phyloP scores from a whole-genome alignment of 306 rosid genomes.

The Astragalus glycyphyllos region DNA sequence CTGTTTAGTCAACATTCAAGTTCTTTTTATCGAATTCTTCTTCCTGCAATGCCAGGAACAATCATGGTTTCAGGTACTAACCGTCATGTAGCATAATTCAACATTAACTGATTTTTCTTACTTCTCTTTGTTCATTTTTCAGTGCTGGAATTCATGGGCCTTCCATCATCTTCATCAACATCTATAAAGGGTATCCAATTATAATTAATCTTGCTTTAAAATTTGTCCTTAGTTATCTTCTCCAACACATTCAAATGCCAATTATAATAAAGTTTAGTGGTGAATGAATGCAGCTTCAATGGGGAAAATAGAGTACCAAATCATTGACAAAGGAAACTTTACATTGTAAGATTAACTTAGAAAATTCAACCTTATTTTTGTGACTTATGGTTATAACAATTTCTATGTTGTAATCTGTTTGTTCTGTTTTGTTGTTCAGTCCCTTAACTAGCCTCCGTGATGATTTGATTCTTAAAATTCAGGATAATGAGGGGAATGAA shows the following conservation, averaged over 20 bases:
- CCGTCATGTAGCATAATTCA: constrained; percentile 35
- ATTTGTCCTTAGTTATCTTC: background rate
- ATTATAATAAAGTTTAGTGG: constrained; percentile 32
- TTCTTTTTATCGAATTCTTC: constrained; percentile 17
- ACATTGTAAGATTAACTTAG: constrained; percentile 67
- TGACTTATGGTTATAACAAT: background rate
- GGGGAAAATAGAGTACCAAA: constrained; percentile 72
- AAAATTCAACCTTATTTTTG: constrained; percentile 21
- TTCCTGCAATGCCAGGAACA: constrained; percentile 85
- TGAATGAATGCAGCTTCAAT: constrained; percentile 75
- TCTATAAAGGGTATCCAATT: constrained; percentile 65
- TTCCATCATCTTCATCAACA: constrained; percentile 67
- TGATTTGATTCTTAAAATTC: constrained; percentile 67
- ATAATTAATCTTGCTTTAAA: constrained; percentile 19
- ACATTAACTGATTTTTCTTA: constrained; percentile 11
- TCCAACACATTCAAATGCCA: constrained; percentile 6
- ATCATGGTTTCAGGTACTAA: constrained; percentile 80
- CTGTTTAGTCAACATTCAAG: constrained; percentile 9
- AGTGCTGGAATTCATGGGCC: constrained; percentile 76
- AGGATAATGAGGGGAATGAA: constrained; percentile 70
- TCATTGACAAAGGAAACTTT: constrained; percentile 72
- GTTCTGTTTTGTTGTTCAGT: constrained; percentile 52
- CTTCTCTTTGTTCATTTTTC: constrained; percentile 29
- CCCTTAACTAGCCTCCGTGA: constrained; percentile 79
- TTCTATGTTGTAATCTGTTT: constrained; percentile 33